These are phyloP conservation scores for Apiospora malaysiana DNA, from an alignment of 2,329 filamentous ascomycete genomes.

Conservation along the genomic window DNA sequence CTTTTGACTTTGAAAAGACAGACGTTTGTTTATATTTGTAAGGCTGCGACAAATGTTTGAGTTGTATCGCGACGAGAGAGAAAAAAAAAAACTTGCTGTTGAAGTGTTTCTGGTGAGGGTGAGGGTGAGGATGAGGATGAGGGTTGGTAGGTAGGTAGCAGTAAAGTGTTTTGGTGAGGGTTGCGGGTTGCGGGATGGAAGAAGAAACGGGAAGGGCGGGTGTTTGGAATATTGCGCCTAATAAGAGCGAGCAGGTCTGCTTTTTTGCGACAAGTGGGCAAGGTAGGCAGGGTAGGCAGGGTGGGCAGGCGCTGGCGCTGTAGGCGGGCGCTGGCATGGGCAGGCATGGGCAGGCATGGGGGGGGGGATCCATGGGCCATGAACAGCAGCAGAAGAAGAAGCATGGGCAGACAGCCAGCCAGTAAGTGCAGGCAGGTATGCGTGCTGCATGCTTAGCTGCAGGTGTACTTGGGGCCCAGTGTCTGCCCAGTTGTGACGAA, in stretches of 20 bases:
- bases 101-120: constrained; percentile 9
- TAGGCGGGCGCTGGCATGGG: neutral
- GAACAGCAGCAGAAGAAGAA: too few relatives aligned
- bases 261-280: constrained; percentile 9
- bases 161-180: constrained; percentile 8
- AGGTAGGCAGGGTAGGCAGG: neutral
- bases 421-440: too few relatives aligned
- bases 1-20: neutral
- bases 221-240: constrained; percentile 28
- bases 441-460: neutral
- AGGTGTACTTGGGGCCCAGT: constrained; percentile 5
- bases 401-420: too few relatives aligned
- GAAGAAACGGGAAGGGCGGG: constrained; percentile 24
- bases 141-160: neutral
- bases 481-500: too few relatives aligned
- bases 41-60: constrained; percentile 17
- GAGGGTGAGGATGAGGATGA: too few relatives aligned
- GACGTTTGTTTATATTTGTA: neutral
- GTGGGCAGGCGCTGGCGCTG: neutral
- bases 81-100: neutral
- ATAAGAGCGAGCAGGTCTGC: constrained; percentile 23
- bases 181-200: constrained; percentile 25
- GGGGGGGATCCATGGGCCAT: neutral
- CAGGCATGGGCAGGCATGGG: neutral
- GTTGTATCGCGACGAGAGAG: neutral